A percentile compares a stretch with the other conserved stretches of the same genome.
Conservation (phyloP, 352 stramenopile genomes). For the Phytophthora podocarpi region DNA sequence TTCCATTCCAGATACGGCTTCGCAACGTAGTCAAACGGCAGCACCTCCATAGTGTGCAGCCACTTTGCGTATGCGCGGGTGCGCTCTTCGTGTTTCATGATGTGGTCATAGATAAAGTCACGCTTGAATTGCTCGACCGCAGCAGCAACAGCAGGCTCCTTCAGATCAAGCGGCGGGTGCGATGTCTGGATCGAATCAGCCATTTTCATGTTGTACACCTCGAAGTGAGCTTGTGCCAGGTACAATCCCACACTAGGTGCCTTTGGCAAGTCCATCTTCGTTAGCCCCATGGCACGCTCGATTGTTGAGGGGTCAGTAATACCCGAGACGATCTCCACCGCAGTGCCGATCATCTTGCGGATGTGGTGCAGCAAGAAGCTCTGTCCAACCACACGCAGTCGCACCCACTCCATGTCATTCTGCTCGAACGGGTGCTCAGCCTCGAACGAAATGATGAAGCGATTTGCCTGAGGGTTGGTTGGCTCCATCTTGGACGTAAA, state of each 20-base stretch:
- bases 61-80: conserved; percentile 86
- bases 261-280: conserved; percentile 90
- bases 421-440: conserved; percentile 81
- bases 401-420: conserved; percentile 95
- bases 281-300: conserved; percentile 58
- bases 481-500: conserved; percentile 94
- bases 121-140: conserved; percentile 82
- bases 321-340: conserved; percentile 76
- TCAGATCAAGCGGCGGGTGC: conserved; percentile 71
- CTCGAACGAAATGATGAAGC: conserved; percentile 94
- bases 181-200: conserved; percentile 66
- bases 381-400: conserved; percentile 94
- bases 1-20: conserved; percentile 76
- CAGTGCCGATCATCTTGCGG: conserved; percentile 96
- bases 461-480: conserved; percentile 76
- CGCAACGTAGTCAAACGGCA: conserved; percentile 75
- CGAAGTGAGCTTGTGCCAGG: conserved; percentile 84
- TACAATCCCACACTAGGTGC: conserved; percentile 87
- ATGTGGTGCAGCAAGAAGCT: conserved; percentile 99
- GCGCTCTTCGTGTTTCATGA: conserved; percentile 78
- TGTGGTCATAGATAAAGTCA: conserved; percentile 80
- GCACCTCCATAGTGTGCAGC: conserved; percentile 67
- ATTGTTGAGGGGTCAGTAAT: conserved; percentile 59
- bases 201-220: conserved; percentile 87
- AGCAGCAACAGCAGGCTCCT: conserved; percentile 50